Evolutionary conservation across 768 basidiomycete species (phyloP), one percentile per base, ranked within the genome.

Genomic region (Mrakia hoshinonis): DNA sequence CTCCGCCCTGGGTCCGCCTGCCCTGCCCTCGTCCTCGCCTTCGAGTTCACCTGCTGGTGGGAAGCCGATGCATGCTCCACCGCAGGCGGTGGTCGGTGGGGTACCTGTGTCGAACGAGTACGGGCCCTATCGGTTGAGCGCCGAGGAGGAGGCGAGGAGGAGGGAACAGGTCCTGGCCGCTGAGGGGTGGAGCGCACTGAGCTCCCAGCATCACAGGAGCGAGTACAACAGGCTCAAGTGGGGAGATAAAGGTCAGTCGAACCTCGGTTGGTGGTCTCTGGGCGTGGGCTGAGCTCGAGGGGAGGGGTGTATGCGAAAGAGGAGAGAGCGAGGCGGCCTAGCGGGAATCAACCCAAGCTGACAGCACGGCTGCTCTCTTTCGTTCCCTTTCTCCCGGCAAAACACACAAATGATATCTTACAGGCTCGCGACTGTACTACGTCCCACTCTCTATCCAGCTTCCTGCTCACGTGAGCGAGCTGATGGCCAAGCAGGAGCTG

Each of bases 131-230:
- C 38, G 2, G 48, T 61, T 70, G 11, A 15, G 48, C 1, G 11
- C 22, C 1, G 70, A 72, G 13, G 70, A 72, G 62, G 70, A 72
- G 51, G 3, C 15, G 5, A 20, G 36, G 7, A n/a, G 54, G 31
- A 22, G 70, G 31, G 22, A 48, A 29, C 43, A 52, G 29, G 72
- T 73, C 22, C 22, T 38, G 49, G 67, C 26, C 1, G 49, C 34
- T 9, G 67, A 68, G 43, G 60, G 60, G 4, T 83, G 88, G 61
- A 82, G 83, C 1, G 79, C 76, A 3, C 80, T 91, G 22, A 88
- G 88, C 2, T 89, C 88, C 7, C 89, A 90, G 75, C 87, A 90
- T 79, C 89, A 90, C 74, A 67, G 76, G 69, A 88, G 87, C 80
- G 85, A 87, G 55, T 90, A 91, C 77, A 88, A 84, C 75, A 83